Percentiles rank a stretch among this genome's conserved stretches.
phyloP scores from a whole-genome alignment of 2,329 filamentous ascomycete genomes.

The Penicillium glabrum region DNA sequence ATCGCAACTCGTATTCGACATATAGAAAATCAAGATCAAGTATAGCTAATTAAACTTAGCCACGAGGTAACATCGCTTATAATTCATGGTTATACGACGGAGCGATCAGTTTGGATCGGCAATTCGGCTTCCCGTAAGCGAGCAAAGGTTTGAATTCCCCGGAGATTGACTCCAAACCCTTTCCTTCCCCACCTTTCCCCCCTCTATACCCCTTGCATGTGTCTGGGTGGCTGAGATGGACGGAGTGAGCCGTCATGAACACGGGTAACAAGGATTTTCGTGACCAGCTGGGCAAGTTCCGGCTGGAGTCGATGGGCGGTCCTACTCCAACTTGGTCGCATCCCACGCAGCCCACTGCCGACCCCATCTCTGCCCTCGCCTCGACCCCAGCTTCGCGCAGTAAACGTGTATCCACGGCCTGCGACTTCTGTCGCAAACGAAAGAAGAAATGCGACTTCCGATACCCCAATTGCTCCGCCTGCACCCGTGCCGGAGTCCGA shows the following conservation, averaged over 20 bases:
- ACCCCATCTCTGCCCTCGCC: conserved; percentile 8
- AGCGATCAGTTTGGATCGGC: not conserved
- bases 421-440: conserved; percentile 42
- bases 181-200: not conserved
- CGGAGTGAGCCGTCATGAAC: conserved; percentile 32
- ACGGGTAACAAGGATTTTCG: conserved; percentile 33
- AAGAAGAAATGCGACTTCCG: conserved; percentile 46
- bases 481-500: conserved; percentile 40
- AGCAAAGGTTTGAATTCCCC: not conserved
- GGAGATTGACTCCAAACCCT: not conserved
- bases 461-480: conserved; percentile 42
- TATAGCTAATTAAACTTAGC: too few relatives aligned
- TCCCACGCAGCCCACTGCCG: conserved; percentile 5
- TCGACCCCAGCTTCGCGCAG: conserved; percentile 22
- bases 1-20: too few relatives aligned
- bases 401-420: conserved; percentile 42
- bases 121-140: conserved; percentile 4
- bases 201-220: not conserved
- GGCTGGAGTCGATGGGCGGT: conserved; percentile 22
- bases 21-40: too few relatives aligned
- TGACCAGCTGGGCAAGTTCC: conserved; percentile 35
- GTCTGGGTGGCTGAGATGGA: conserved; percentile 24
- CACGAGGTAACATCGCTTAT: too few relatives aligned
- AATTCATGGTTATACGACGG: too few relatives aligned
- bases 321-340: conserved; percentile 14